Percentiles rank a stretch among this genome's conserved stretches.
Conservation (phyloP, 2,329 filamentous ascomycete genomes). For the Aureobasidium sp. region DNA sequence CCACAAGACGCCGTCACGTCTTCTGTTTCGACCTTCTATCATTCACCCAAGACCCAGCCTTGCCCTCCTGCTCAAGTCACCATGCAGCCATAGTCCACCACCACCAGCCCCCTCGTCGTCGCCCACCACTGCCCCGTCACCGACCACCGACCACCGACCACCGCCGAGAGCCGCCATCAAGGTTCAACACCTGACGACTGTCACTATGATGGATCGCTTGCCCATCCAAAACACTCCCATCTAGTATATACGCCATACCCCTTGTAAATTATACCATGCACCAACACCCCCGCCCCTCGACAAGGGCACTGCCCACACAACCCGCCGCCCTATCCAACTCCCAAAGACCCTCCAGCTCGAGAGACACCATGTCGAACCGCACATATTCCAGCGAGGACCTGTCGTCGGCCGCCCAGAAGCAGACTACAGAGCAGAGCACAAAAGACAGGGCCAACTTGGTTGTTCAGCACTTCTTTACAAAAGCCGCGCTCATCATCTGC, state of each 20-base stretch:
- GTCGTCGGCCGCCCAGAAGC: constrained; percentile 9
- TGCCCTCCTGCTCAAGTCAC: neutral
- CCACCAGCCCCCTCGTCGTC: neutral
- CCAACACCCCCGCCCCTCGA: constrained; percentile 72
- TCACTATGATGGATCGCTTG: constrained; percentile 14
- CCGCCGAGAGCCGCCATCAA: constrained; percentile 10
- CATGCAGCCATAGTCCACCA: constrained; percentile 8
- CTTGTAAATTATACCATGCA: constrained; percentile 54
- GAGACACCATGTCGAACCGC: constrained; percentile 50
- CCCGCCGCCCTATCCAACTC: constrained; percentile 65
- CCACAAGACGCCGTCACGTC: neutral
- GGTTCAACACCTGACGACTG: constrained; percentile 12
- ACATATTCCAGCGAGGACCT: constrained; percentile 39
- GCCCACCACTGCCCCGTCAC: neutral
- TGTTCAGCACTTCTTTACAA: constrained; percentile 90
- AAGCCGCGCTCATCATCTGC: constrained; percentile 75
- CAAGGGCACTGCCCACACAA: constrained; percentile 64
- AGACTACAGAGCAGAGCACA: constrained; percentile 36
- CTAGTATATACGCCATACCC: constrained; percentile 3
- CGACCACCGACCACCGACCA: neutral
- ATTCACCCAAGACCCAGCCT: neutral
- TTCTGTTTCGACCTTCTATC: neutral
- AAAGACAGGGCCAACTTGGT: constrained; percentile 80
- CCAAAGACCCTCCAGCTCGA: constrained; percentile 60
- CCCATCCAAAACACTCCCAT: neutral